Conservation (phyloP, 2,329 filamentous ascomycete species). For the Colletotrichum theobromicola region DNA sequence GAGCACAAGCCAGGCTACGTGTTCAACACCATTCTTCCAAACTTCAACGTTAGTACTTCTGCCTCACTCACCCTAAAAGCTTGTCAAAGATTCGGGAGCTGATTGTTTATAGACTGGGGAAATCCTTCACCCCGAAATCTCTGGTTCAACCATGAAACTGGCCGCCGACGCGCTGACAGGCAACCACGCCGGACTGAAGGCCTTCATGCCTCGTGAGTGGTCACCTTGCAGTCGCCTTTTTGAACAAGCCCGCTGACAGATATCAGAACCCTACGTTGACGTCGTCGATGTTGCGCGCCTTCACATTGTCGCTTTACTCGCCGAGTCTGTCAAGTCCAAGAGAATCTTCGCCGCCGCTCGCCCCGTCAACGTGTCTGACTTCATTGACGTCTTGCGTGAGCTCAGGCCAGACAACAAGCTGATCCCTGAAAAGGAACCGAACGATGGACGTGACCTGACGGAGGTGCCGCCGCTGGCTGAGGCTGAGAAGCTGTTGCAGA, state of each 20-base stretch:
- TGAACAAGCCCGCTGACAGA: not conserved
- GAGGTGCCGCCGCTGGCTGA: constrained; percentile 2
- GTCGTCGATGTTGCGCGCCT: constrained; percentile 55
- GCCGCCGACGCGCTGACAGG: not conserved
- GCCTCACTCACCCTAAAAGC: not conserved
- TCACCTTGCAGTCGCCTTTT: not conserved
- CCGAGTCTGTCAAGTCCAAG: constrained; percentile 48
- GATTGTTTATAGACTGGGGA: not conserved
- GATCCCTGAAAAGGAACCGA: not conserved
- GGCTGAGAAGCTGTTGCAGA: constrained; percentile 2
- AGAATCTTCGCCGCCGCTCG: constrained; percentile 59
- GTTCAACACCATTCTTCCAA: constrained; percentile 34
- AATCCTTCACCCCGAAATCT: constrained; percentile 13
- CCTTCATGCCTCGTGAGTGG: not conserved
- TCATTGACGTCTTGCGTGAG: not conserved
- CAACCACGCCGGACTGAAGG: not conserved
- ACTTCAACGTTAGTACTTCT: constrained; percentile 25
- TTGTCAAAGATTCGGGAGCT: no score
- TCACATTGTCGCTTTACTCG: constrained; percentile 55
- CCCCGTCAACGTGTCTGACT: not conserved
- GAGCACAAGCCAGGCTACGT: constrained; percentile 35
- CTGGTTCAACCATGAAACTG: constrained; percentile 17
- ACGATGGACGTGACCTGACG: constrained; percentile 1
- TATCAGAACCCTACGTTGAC: constrained; percentile 43
- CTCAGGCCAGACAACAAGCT: constrained; percentile 17